Evolutionary conservation across 1,139 yeast species (phyloP).

Genomic region (Candida sp.): DNA sequence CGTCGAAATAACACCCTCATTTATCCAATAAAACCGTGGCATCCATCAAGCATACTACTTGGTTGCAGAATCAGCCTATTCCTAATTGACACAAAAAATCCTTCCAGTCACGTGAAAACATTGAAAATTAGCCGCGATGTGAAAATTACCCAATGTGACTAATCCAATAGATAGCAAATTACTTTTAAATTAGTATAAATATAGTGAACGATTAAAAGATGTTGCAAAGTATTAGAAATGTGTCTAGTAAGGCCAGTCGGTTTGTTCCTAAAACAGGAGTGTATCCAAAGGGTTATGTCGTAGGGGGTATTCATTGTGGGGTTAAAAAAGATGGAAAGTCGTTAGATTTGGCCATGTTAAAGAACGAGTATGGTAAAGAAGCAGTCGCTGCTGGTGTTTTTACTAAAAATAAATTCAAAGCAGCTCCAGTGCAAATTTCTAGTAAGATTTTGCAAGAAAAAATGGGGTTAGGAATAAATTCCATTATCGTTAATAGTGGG

Average conservation of each 20-base stretch:
- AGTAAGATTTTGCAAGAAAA: constrained; percentile 53
- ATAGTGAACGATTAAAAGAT: neutral
- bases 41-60: neutral
- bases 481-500: constrained; percentile 85
- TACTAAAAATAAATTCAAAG: constrained; percentile 90
- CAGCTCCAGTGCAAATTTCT: constrained; percentile 92
- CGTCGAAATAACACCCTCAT: neutral
- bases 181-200: too few species aligned
- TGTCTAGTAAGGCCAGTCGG: constrained; percentile 51
- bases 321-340: constrained; percentile 71
- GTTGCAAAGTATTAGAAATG: constrained; percentile 10
- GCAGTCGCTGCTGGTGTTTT: constrained; percentile 85
- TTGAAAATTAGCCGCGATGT: constrained; percentile 2
- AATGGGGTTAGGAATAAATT: constrained; percentile 59
- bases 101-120: neutral
- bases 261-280: constrained; percentile 79
- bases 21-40: neutral
- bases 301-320: constrained; percentile 85
- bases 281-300: constrained; percentile 83
- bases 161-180: neutral
- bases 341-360: constrained; percentile 76
- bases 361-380: constrained; percentile 59
- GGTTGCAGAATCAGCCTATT: neutral
- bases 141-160: constrained; percentile 1
- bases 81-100: too few species aligned